Evolutionary conservation across 1,284 basidiomycete species (phyloP).

Genomic region (Ustilago vetiveriae): DNA sequence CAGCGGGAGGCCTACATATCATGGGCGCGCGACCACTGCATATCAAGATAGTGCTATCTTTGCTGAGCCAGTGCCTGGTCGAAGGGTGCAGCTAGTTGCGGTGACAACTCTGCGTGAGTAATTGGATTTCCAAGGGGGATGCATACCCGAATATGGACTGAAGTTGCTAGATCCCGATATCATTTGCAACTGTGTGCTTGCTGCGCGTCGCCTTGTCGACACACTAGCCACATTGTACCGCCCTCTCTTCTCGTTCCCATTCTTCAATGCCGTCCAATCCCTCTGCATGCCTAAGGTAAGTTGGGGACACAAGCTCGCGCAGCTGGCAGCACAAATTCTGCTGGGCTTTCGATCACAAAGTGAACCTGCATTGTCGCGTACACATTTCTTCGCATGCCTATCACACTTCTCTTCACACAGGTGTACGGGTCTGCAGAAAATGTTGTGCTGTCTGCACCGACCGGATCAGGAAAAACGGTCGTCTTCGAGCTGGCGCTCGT

Average conservation of each 20-base stretch:
- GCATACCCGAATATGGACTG: no score
- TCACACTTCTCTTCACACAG: no score
- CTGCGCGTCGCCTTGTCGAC: neutral
- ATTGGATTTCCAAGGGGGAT: no score
- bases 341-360: no score
- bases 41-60: neutral
- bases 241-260: conserved; percentile 82
- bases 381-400: no score
- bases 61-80: conserved; percentile 26
- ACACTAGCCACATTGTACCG: conserved; percentile 80
- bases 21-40: neutral
- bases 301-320: no score
- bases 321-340: no score
- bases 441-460: conserved; percentile 71
- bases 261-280: conserved; percentile 90
- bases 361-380: no score
- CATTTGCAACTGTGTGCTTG: neutral
- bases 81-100: conserved; percentile 13
- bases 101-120: conserved; percentile 22
- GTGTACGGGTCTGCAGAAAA: conserved; percentile 78
- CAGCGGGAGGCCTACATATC: neutral
- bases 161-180: no score
- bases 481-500: conserved; percentile 92
- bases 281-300: conserved; percentile 79
- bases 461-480: conserved; percentile 69